Base-by-base conservation (phyloP, 768 basidiomycete species). In the Leccinum variicolor region DNA sequence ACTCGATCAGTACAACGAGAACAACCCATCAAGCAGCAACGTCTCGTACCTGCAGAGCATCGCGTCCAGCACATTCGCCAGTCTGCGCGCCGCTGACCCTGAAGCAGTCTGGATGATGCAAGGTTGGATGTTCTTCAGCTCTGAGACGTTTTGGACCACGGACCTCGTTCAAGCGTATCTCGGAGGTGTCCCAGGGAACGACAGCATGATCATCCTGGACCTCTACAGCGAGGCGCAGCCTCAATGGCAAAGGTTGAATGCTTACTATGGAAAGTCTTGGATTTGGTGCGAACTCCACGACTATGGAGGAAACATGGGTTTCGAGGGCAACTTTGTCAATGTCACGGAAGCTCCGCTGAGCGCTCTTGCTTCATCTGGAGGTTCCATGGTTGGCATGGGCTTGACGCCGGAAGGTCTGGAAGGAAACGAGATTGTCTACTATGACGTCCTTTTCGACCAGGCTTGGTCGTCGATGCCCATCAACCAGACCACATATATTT, bases 391-490 rank as follows among this genome's bases (percentile, higher is more conserved):
- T 25, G 76, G 76, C 4, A 65, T 77, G 52, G 76, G 76, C 2
- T 60, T 77, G 56, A 74, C 75, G 1, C 74, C 72, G 50, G 75
- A 77, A 49, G 75, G 76, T 5, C 68, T 75, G 50, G 76, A 77
- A 54, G 76, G 76, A n/a, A 77, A 77, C 58, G 76, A 77, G 68
- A 72, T 77, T 39, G 65, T 76, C n/a, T 77, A 77, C n/a, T 77
- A 77, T 49, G 74, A 76, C 51, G 59, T 77, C 25, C 65, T 77
- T 4, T 69, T 77, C 39, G 75, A 77, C 61, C 76, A 77, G 53
- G 76, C 75, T 1, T 77, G 76, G 76, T 77, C 74, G 4, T 50
- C 70, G 2, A 66, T 66, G 1, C 62, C 73, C 4, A 63, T 77
- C 48, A 60, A 74, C 55, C 67, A 70, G 59, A 60, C 68, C 2